A percentile compares a stretch with the other conserved stretches of the same genome.
Conservation (phyloP, 495 filamentous ascomycete genomes). For the Penicillium flavigenum region DNA sequence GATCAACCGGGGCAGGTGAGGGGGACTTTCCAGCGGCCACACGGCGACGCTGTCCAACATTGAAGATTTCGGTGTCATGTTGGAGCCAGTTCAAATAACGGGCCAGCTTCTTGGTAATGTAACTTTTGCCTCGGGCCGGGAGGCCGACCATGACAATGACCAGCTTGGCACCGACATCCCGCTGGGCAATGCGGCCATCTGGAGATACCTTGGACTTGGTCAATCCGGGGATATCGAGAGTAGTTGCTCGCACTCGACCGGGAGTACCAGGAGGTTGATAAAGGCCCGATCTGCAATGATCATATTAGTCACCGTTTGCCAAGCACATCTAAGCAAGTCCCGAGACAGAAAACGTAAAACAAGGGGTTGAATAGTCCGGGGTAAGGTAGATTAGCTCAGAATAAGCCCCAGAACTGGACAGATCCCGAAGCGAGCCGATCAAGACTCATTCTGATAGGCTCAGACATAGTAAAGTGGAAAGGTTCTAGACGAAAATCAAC, state of each 20-base stretch:
- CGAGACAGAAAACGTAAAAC: neutral
- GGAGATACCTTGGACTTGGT: slow-evolving; percentile 92
- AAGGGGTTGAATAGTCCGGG: neutral
- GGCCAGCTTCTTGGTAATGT: slow-evolving; percentile 96
- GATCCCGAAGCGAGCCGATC: slow-evolving; percentile 8
- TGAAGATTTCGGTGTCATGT: slow-evolving; percentile 93
- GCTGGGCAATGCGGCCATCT: slow-evolving; percentile 85
- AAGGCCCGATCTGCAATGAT: slow-evolving; percentile 16
- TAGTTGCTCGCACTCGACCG: slow-evolving; percentile 71
- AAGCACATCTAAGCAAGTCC: neutral
- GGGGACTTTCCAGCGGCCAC: slow-evolving; percentile 64
- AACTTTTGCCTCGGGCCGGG: slow-evolving; percentile 92
- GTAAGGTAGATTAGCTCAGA: neutral
- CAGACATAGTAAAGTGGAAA: neutral
- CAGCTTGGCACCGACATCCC: slow-evolving; percentile 92
- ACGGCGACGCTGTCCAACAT: slow-evolving; percentile 88
- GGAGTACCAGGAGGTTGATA: slow-evolving; percentile 47
- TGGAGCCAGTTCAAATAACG: slow-evolving; percentile 97
- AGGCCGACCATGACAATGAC: slow-evolving; percentile 98
- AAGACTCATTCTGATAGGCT: slow-evolving; percentile 20
- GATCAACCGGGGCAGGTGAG: slow-evolving; percentile 31
- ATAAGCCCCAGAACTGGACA: neutral
- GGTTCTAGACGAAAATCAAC: slow-evolving; percentile 20
- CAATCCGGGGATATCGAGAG: slow-evolving; percentile 82
- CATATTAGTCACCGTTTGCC: slow-evolving; percentile 12